These are phyloP conservation scores for Fusarium equiseti DNA, from an alignment of 2,329 filamentous ascomycete genomes.

Conservation along the genomic window DNA sequence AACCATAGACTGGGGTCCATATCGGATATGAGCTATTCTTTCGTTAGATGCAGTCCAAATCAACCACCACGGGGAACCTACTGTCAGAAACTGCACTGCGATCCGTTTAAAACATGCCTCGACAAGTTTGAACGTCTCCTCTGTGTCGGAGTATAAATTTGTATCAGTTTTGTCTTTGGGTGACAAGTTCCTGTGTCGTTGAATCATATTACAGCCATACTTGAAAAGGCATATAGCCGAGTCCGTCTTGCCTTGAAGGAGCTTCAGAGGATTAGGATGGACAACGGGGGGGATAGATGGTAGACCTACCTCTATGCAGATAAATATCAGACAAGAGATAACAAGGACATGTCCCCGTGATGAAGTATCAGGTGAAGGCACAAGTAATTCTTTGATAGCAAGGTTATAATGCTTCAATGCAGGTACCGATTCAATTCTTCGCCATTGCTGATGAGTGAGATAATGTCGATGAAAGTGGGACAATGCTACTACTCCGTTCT, in stretches of 20 bases:
- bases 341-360: constrained; percentile 12
- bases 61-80: background rate
- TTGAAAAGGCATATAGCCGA: constrained; percentile 28
- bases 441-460: constrained; percentile 3
- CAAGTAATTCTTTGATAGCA: constrained; percentile 15
- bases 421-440: background rate
- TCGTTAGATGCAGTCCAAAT: accelerated
- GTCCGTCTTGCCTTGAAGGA: constrained; percentile 31
- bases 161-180: accelerated
- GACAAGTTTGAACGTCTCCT: background rate
- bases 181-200: background rate
- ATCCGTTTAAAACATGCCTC: constrained; percentile 23
- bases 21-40: constrained; percentile 15
- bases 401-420: constrained; percentile 28
- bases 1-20: background rate
- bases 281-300: accelerated
- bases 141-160: background rate
- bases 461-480: constrained; percentile 23
- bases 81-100: constrained; percentile 19
- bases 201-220: constrained; percentile 31
- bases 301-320: constrained; percentile 24
- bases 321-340: constrained; percentile 31
- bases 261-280: background rate
- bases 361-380: background rate
- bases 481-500: constrained; percentile 15